Percentiles rank a stretch among this genome's conserved stretches.
These are phyloP conservation scores for Metschnikowia cerradonensis DNA, from an alignment of 805 yeast genomes.

Conservation along the genomic window DNA sequence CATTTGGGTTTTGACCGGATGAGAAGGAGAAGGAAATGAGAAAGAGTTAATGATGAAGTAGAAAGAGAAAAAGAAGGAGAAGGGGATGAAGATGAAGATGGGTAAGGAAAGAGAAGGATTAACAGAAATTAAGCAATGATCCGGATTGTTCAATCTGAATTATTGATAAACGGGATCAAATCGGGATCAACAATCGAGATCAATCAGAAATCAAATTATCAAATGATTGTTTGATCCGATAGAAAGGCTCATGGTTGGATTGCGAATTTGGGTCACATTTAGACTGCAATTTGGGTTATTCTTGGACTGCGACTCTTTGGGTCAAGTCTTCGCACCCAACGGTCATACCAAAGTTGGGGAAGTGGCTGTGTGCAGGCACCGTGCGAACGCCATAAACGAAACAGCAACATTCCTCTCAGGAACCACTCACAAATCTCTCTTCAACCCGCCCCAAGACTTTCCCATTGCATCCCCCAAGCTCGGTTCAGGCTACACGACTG, in stretches of 20 bases:
- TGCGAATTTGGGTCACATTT: neutral
- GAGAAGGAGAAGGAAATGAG: no score
- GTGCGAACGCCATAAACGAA: slow-evolving; percentile 3
- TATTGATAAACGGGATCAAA: no score
- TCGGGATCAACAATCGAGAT: no score
- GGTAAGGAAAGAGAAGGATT: no score
- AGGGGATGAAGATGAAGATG: no score
- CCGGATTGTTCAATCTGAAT: no score
- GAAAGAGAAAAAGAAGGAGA: no score
- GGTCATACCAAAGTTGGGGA: slow-evolving; percentile 3
- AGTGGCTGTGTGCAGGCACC: neutral
- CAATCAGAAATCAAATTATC: no score
- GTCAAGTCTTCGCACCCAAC: slow-evolving; percentile 4
- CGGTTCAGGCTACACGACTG: no score
- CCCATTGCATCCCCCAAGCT: neutral
- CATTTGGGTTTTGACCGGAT: neutral
- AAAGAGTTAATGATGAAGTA: no score
- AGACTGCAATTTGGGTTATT: neutral
- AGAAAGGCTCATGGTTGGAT: neutral
- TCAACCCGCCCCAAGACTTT: neutral
- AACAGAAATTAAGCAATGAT: no score
- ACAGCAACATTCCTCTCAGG: slow-evolving; percentile 1
- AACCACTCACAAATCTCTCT: neutral
- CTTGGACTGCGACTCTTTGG: neutral
- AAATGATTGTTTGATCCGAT: no score